phyloP scores from a whole-genome alignment of 441 rosid species.

The Pelargonium hybrid region DNA sequence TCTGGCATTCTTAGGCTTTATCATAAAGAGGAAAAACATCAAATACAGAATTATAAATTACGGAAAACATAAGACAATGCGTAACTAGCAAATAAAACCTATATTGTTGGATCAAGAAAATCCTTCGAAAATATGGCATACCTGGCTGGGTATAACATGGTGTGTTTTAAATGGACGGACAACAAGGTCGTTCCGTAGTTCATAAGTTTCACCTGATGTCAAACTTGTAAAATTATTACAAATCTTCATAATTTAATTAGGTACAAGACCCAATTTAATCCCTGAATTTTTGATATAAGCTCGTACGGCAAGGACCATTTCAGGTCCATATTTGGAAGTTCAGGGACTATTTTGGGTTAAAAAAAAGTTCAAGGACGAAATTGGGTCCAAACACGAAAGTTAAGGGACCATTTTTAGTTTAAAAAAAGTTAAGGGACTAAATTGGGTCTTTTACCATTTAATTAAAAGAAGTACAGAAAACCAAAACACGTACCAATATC shows the following conservation, averaged over 20 bases:
- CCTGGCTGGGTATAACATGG: slow-evolving; percentile 92
- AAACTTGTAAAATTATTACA: slow-evolving; percentile 16
- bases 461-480: slow-evolving; percentile 12
- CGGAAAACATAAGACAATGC: neutral
- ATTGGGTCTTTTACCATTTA: too few relatives aligned
- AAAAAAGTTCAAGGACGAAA: too few relatives aligned
- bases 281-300: too few relatives aligned
- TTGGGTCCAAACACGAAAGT: too few relatives aligned
- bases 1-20: neutral
- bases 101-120: neutral
- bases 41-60: neutral
- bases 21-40: neutral
- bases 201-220: slow-evolving; percentile 76
- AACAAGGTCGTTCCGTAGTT: slow-evolving; percentile 69
- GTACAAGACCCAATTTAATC: too few relatives aligned
- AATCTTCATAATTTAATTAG: neutral
- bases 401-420: too few relatives aligned
- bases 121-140: slow-evolving; percentile 18
- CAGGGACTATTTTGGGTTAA: too few relatives aligned
- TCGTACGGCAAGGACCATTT: too few relatives aligned
- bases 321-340: too few relatives aligned
- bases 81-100: neutral
- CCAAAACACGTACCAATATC: slow-evolving; percentile 49
- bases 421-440: too few relatives aligned
- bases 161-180: slow-evolving; percentile 74